Evolutionary conservation across 495 filamentous ascomycete species (phyloP).

Genomic region (Chaetomium tenue): DNA sequence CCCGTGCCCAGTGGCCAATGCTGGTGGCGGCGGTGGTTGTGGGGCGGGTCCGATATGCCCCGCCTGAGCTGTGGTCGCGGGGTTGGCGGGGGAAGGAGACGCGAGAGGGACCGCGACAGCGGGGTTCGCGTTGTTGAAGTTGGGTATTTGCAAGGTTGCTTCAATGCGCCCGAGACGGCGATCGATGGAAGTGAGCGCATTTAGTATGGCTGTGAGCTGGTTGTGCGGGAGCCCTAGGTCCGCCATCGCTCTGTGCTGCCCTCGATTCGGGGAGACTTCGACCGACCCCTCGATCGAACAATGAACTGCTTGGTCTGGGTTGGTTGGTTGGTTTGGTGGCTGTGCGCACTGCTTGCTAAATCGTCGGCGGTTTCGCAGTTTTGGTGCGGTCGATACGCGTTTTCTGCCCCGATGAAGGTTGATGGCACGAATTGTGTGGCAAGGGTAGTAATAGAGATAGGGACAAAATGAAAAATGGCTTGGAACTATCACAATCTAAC

Average conservation of each 20-base stretch:
- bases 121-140: constrained; percentile 1
- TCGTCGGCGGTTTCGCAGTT: not conserved
- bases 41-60: constrained; percentile 8
- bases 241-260: constrained; percentile 18
- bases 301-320: not conserved
- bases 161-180: constrained; percentile 39
- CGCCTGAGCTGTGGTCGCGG: constrained; percentile 8
- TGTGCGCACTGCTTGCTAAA: not conserved
- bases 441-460: not conserved
- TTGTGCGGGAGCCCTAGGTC: constrained; percentile 26
- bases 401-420: not conserved
- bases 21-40: constrained; percentile 7
- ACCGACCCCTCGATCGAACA: too few relatives aligned
- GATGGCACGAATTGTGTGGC: not conserved
- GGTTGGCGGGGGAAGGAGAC: constrained; percentile 2
- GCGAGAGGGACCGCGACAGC: not conserved
- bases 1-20: not conserved
- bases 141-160: constrained; percentile 22
- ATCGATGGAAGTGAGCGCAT: constrained; percentile 37
- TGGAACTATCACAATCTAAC: not conserved
- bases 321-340: not conserved
- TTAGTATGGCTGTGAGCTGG: constrained; percentile 32
- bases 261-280: too few relatives aligned
- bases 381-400: not conserved
- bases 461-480: not conserved